These are phyloP conservation scores for Epichloe typhina DNA, from an alignment of 2,329 filamentous ascomycete species.

Conservation along the genomic window DNA sequence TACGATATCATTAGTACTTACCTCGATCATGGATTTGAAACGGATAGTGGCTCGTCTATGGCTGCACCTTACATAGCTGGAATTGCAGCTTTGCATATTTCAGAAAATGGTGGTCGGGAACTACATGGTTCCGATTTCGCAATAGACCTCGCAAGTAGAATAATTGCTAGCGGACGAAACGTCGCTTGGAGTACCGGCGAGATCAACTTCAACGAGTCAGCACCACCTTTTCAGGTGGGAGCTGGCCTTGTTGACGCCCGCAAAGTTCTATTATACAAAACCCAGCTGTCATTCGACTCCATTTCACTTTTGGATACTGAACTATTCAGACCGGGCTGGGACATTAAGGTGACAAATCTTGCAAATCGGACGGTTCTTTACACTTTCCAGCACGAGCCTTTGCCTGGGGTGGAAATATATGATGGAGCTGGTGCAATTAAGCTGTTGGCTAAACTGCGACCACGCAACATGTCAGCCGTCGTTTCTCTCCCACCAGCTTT, in stretches of 20 bases:
- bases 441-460: slow-evolving; percentile 15
- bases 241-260: slow-evolving; percentile 33
- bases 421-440: slow-evolving; percentile 17
- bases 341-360: slow-evolving; percentile 29
- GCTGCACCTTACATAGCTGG: slow-evolving; percentile 40
- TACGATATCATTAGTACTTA: slow-evolving; percentile 38
- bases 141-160: slow-evolving; percentile 19
- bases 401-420: slow-evolving; percentile 24
- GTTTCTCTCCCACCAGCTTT: slow-evolving; percentile 17
- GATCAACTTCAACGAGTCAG: slow-evolving; percentile 8
- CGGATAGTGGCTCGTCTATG: slow-evolving; percentile 43
- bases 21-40: slow-evolving; percentile 27
- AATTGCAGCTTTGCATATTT: slow-evolving; percentile 32
- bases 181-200: slow-evolving; percentile 17
- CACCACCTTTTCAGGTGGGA: slow-evolving; percentile 28
- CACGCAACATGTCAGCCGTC: slow-evolving; percentile 15
- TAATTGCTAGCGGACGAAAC: slow-evolving; percentile 21
- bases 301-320: slow-evolving; percentile 37
- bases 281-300: slow-evolving; percentile 24
- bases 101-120: slow-evolving; percentile 26
- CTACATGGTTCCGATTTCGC: slow-evolving; percentile 23
- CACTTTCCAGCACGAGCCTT: slow-evolving; percentile 25
- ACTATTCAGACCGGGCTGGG: slow-evolving; percentile 24
- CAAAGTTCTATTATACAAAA: slow-evolving; percentile 26
- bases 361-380: slow-evolving; percentile 27